Conservation (phyloP, 2,329 filamentous ascomycete genomes). For the Botrytis cinerea region DNA sequence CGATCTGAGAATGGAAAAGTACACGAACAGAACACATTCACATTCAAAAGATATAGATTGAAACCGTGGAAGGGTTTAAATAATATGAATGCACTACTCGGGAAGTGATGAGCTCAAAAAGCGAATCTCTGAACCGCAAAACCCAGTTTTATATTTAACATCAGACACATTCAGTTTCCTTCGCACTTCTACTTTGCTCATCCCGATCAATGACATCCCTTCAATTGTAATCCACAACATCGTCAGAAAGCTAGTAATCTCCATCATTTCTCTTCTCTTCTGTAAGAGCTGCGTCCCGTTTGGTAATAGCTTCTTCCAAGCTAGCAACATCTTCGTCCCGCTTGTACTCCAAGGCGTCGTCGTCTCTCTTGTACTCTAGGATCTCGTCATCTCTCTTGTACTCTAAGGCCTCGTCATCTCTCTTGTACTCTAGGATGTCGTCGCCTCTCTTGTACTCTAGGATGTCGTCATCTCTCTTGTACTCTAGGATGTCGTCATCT, state of each 20-base stretch:
- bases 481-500: too few relatives aligned
- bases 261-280: neutral
- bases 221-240: rapidly evolving
- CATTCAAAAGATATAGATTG: neutral
- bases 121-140: rapidly evolving
- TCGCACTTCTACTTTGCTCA: neutral
- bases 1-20: neutral
- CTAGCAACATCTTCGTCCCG: neutral
- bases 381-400: too few relatives aligned
- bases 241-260: rapidly evolving
- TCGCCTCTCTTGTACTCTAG: too few relatives aligned
- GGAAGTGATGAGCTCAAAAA: neutral
- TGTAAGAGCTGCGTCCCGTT: neutral
- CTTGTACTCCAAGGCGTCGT: neutral
- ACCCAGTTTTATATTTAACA: neutral
- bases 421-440: too few relatives aligned
- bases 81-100: neutral
- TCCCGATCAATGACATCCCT: neutral
- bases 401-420: too few relatives aligned
- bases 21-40: neutral
- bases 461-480: too few relatives aligned
- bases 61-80: neutral
- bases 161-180: neutral
- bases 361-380: neutral
- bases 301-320: too few relatives aligned